These are phyloP conservation scores for Paxillus involutus DNA, from an alignment of 768 basidiomycete species.

Conservation along the genomic window DNA sequence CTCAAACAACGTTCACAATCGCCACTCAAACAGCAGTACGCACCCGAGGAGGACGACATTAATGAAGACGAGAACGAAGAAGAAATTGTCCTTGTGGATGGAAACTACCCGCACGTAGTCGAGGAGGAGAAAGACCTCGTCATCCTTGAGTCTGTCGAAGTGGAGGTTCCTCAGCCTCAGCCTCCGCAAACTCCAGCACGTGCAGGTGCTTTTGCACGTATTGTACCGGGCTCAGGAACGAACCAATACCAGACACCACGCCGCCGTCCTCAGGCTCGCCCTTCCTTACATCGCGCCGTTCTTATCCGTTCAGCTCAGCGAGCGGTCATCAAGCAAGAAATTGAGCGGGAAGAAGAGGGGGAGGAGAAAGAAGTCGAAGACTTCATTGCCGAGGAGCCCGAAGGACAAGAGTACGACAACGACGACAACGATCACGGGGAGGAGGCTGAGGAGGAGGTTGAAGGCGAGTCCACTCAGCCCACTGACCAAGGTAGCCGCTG, in stretches of 20 bases:
- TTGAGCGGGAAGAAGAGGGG: conserved; percentile 50
- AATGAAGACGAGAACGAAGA: conserved; percentile 40
- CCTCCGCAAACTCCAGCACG: conserved; percentile 11
- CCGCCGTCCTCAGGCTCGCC: conserved; percentile 29
- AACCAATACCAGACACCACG: conserved; percentile 20
- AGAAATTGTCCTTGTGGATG: conserved; percentile 62
- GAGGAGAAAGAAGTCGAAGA: conserved; percentile 55
- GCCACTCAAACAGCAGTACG: conserved; percentile 8
- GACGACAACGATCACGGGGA: neutral
- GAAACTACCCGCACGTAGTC: conserved; percentile 63
- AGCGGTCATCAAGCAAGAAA: conserved; percentile 50
- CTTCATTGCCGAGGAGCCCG: conserved; percentile 33
- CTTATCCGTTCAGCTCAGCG: conserved; percentile 70
- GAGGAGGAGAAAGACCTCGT: conserved; percentile 71
- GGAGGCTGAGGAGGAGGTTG: neutral
- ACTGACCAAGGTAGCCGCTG: conserved; percentile 19
- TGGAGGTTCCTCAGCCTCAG: conserved; percentile 14
- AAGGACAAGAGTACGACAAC: conserved; percentile 16
- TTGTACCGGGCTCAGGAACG: neutral
- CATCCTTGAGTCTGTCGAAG: conserved; percentile 68
- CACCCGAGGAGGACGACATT: conserved; percentile 1
- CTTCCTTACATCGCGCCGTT: conserved; percentile 66
- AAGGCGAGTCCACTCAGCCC: conserved; percentile 7
- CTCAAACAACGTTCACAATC: conserved; percentile 18
- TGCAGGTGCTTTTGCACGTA: conserved; percentile 1